These are phyloP conservation scores for Dichotomopilus funicola DNA, from an alignment of 2,329 filamentous ascomycete species.

Conservation along the genomic window DNA sequence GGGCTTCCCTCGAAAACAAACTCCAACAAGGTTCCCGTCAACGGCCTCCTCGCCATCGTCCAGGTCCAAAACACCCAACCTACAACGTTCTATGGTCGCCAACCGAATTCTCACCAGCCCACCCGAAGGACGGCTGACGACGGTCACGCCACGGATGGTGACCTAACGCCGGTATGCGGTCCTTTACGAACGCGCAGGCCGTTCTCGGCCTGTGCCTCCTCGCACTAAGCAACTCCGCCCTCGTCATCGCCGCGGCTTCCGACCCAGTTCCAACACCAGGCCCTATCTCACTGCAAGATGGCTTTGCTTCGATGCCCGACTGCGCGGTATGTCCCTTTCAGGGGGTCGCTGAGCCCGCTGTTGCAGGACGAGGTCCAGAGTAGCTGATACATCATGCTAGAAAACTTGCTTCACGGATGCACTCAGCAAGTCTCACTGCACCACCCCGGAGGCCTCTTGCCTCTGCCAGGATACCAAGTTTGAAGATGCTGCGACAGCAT, in stretches of 20 bases:
- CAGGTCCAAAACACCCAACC: too few species aligned
- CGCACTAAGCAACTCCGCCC: slow-evolving; percentile 1
- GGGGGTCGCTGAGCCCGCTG: neutral
- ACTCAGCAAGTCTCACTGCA: neutral
- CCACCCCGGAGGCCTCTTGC: slow-evolving; percentile 18
- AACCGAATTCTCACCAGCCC: neutral
- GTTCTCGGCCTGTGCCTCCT: slow-evolving; percentile 16
- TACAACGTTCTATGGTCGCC: too few species aligned
- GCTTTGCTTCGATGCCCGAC: slow-evolving; percentile 1
- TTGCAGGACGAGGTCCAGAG: neutral
- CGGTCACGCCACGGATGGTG: slow-evolving; percentile 8
- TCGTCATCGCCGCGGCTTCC: neutral
- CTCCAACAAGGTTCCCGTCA: too few species aligned
- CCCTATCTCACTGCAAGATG: slow-evolving; percentile 8
- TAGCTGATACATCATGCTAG: slow-evolving; percentile 1
- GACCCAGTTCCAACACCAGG: neutral
- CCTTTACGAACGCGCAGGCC: slow-evolving; percentile 8
- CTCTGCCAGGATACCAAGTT: slow-evolving; percentile 31
- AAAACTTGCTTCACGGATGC: neutral
- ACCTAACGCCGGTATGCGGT: slow-evolving; percentile 8
- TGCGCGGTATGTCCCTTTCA: slow-evolving; percentile 13
- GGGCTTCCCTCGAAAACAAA: too few species aligned
- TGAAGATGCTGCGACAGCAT: slow-evolving; percentile 16
- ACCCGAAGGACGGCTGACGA: slow-evolving; percentile 5
- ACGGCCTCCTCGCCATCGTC: too few species aligned